phyloP scores from a whole-genome alignment of 202 grass and related monocot species.

The Eragrostis tef region DNA sequence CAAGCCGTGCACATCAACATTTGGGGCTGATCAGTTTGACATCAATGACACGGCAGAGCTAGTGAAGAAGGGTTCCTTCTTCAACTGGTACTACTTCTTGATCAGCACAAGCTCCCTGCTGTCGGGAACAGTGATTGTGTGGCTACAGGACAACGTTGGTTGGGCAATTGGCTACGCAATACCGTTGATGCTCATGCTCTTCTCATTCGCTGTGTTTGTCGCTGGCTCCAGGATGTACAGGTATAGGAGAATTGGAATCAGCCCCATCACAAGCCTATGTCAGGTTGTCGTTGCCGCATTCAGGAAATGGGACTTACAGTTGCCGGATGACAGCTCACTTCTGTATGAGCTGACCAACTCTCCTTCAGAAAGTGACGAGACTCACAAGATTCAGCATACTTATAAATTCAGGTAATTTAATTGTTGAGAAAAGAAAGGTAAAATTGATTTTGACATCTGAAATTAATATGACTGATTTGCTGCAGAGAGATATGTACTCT shows the following conservation, averaged over 20 bases:
- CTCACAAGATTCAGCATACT: slow-evolving; percentile 2
- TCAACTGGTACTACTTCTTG: slow-evolving; percentile 58
- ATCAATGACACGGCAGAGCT: slow-evolving; percentile 44
- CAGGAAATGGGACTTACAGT: slow-evolving; percentile 29
- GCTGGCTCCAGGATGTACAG: slow-evolving; percentile 42
- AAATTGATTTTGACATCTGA: background rate
- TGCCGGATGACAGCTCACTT: slow-evolving; percentile 36
- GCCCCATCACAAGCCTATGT: slow-evolving; percentile 30
- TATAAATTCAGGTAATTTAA: background rate
- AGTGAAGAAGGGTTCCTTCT: slow-evolving; percentile 55
- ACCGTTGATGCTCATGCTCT: slow-evolving; percentile 32
- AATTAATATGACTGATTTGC: background rate
- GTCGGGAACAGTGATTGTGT: slow-evolving; percentile 55
- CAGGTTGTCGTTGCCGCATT: slow-evolving; percentile 43
- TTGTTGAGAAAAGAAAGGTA: background rate
- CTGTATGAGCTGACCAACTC: slow-evolving; percentile 25
- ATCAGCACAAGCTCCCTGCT: slow-evolving; percentile 48
- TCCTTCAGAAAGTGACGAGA: background rate
- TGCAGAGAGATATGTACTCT: background rate
- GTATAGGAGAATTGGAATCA: background rate
- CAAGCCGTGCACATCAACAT: slow-evolving; percentile 49
- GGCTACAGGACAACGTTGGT: slow-evolving; percentile 61
- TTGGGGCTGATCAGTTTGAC: slow-evolving; percentile 70
- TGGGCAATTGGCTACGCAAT: slow-evolving; percentile 52
- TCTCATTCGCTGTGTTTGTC: slow-evolving; percentile 14